phyloP scores from a whole-genome alignment of 768 basidiomycete genomes.

The Kwoniella dejecticola region DNA sequence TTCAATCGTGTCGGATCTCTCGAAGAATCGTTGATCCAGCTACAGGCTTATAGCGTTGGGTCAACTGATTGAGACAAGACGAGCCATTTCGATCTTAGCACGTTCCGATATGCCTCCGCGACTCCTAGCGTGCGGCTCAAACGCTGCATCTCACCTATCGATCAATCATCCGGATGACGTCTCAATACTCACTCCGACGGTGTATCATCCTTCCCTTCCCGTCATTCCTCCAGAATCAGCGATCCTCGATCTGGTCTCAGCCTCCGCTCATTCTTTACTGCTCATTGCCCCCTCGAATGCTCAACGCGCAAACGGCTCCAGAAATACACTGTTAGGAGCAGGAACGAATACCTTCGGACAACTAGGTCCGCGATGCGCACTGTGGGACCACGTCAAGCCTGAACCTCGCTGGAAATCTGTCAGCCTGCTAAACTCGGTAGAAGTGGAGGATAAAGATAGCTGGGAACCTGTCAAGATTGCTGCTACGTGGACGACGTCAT shows the following conservation, averaged over 20 bases:
- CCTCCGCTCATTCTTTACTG: conserved; percentile 78
- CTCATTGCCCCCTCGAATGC: conserved; percentile 59
- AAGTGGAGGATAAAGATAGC: conserved; percentile 47
- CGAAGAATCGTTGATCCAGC: too few species aligned
- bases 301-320: conserved; percentile 24
- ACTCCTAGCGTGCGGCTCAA: conserved; percentile 46
- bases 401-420: conserved; percentile 53
- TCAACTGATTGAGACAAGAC: neutral
- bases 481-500: conserved; percentile 82
- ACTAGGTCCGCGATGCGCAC: conserved; percentile 60
- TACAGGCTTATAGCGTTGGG: too few species aligned
- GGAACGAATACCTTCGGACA: conserved; percentile 75
- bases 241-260: conserved; percentile 64
- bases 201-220: conserved; percentile 26
- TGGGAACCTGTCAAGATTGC: conserved; percentile 63
- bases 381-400: conserved; percentile 59
- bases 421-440: conserved; percentile 20
- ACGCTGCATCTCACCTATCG: conserved; percentile 46
- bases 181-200: conserved; percentile 28
- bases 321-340: conserved; percentile 66
- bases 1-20: too few species aligned
- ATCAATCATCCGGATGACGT: conserved; percentile 42
- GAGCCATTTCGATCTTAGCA: neutral
- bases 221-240: neutral
- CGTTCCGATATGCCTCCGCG: conserved; percentile 11